phyloP scores from a whole-genome alignment of 1,139 yeast genomes.

The Geotrichum cucujoidarum region DNA sequence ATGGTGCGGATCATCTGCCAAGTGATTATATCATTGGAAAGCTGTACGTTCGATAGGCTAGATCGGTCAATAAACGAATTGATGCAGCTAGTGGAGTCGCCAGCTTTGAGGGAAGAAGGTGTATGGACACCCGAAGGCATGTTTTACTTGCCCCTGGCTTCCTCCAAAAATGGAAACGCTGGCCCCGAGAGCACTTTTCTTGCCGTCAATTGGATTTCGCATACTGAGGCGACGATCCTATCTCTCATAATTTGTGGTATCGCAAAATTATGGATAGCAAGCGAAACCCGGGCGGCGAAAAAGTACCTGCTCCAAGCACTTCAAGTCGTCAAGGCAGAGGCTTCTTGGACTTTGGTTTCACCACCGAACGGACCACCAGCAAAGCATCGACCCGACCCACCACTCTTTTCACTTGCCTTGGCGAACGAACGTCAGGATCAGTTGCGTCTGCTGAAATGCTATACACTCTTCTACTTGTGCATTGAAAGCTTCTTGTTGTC shows the following conservation, averaged over 20 bases:
- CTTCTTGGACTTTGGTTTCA: slow-evolving; percentile 7
- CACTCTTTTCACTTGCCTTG: slow-evolving; percentile 10
- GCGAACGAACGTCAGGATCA: slow-evolving; percentile 12
- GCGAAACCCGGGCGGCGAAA: slow-evolving; percentile 12
- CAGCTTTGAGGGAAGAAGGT: slow-evolving; percentile 3
- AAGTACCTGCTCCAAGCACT: slow-evolving; percentile 9
- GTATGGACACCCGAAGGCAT: slow-evolving; percentile 13
- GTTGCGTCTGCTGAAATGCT: slow-evolving; percentile 15
- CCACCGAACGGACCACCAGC: slow-evolving; percentile 5
- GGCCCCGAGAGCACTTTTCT: slow-evolving; percentile 8
- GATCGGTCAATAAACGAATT: slow-evolving; percentile 7
- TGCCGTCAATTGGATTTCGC: slow-evolving; percentile 13
- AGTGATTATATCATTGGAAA: slow-evolving; percentile 5
- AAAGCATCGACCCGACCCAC: no score
- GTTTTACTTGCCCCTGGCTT: slow-evolving; percentile 8
- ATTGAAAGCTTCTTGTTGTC: slow-evolving; percentile 17
- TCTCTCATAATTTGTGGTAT: slow-evolving; percentile 13
- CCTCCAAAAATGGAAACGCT: slow-evolving; percentile 5
- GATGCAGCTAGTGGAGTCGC: background rate
- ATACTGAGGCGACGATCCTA: slow-evolving; percentile 13
- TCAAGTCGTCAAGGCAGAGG: slow-evolving; percentile 12
- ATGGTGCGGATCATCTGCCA: slow-evolving; percentile 16
- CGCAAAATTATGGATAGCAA: slow-evolving; percentile 5
- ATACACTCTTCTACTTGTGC: slow-evolving; percentile 13
- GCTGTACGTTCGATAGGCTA: slow-evolving; percentile 8